phyloP scores from a whole-genome alignment of 2,329 filamentous ascomycete genomes.

The Plenodomus biglobosus region DNA sequence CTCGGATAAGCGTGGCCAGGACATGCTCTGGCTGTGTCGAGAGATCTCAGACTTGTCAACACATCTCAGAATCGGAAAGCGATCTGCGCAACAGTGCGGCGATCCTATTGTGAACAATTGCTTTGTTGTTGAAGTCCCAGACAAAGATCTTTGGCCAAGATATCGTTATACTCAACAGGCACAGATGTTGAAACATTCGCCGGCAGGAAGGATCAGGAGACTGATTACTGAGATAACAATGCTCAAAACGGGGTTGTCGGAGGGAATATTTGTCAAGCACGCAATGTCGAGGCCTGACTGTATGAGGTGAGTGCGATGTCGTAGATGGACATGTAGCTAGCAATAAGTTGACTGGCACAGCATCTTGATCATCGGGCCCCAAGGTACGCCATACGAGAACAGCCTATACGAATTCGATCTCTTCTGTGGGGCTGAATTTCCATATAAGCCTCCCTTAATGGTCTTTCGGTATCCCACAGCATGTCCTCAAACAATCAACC shows the following conservation, averaged over 20 bases:
- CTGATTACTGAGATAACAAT: conserved; percentile 46
- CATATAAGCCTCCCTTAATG: conserved; percentile 46
- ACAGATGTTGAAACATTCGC: conserved; percentile 5
- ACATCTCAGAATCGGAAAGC: conserved; percentile 8
- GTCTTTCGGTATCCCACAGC: conserved; percentile 49
- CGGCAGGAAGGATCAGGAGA: conserved; percentile 49
- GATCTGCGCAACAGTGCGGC: neutral
- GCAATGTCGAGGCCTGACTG: conserved; percentile 49
- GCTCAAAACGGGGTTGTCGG: conserved; percentile 50
- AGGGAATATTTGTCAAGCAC: conserved; percentile 54
- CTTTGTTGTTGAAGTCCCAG: conserved; percentile 36
- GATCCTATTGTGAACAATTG: neutral
- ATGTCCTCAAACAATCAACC: conserved; percentile 48
- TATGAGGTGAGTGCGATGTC: conserved; percentile 42
- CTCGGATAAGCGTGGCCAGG: conserved; percentile 22
- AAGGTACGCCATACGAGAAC: conserved; percentile 55
- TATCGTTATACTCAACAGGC: conserved; percentile 20
- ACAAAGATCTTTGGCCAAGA: conserved; percentile 39
- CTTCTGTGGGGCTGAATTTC: conserved; percentile 48
- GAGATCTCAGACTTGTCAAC: conserved; percentile 32
- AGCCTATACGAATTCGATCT: conserved; percentile 58
- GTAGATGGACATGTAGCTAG: conserved; percentile 7
- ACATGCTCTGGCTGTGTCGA: conserved; percentile 36
- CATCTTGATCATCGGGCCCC: conserved; percentile 49
- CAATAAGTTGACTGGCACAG: conserved; percentile 19